Conservation (phyloP, 192 early-diverging fungal species). For the Mortierella alpina region DNA sequence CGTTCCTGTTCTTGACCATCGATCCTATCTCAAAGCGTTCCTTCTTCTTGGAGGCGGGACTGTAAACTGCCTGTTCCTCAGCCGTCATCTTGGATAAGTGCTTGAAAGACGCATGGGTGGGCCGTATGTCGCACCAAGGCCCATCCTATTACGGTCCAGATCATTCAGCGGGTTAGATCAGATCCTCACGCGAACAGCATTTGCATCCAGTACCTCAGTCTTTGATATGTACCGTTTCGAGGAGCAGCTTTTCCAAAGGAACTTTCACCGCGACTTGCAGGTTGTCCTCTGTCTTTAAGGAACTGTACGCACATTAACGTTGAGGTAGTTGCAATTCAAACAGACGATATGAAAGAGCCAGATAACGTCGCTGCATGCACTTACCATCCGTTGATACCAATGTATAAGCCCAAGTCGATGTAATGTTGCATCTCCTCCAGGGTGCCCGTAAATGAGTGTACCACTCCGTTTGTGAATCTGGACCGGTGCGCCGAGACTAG, state of each 20-base stretch:
- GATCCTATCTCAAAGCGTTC: constrained; percentile 74
- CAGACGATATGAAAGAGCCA: neutral
- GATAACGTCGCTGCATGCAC: neutral
- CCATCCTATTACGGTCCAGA: constrained; percentile 61
- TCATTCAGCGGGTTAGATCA: no score
- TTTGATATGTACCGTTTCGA: constrained; percentile 73
- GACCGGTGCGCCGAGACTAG: constrained; percentile 69
- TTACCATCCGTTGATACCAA: constrained; percentile 96
- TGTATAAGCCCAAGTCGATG: constrained; percentile 79
- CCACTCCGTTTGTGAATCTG: constrained; percentile 77
- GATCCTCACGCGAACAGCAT: no score
- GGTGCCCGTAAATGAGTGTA: constrained; percentile 91
- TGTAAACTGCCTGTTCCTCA: constrained; percentile 51
- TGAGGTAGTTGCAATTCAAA: neutral
- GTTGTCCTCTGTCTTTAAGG: constrained; percentile 89
- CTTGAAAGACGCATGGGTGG: constrained; percentile 83
- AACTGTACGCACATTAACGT: constrained; percentile 49
- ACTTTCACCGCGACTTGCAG: constrained; percentile 76
- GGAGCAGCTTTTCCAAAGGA: constrained; percentile 84
- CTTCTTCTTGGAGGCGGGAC: constrained; percentile 73
- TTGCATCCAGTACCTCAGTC: no score
- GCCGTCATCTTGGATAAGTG: constrained; percentile 56
- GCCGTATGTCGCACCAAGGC: constrained; percentile 92
- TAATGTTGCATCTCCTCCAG: constrained; percentile 71
- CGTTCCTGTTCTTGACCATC: constrained; percentile 87